phyloP scores from a whole-genome alignment of 805 yeast species.

The Dipodascus albidus region DNA sequence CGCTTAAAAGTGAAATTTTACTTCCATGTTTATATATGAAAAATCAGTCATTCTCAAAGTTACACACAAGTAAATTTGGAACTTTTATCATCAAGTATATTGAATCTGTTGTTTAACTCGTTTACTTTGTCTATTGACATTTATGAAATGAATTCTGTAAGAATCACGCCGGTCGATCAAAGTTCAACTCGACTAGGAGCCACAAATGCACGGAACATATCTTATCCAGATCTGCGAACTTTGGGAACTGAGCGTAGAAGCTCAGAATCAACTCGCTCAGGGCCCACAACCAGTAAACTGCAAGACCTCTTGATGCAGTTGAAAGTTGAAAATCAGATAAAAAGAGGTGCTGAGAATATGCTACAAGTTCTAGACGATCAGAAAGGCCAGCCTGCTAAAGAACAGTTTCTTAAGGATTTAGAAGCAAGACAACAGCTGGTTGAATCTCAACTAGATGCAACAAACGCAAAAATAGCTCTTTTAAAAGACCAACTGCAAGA shows the following conservation, averaged over 20 bases:
- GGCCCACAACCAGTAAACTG: conserved; percentile 7
- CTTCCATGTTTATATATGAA: no score
- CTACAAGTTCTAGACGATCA: conserved; percentile 21
- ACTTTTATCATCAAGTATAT: not conserved
- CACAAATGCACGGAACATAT: not conserved
- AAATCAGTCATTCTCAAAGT: not conserved
- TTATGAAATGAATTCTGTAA: not conserved
- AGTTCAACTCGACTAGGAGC: not conserved
- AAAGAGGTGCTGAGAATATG: conserved; percentile 28
- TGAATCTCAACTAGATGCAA: conserved; percentile 20
- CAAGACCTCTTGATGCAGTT: conserved; percentile 22
- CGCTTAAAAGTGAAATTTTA: no score
- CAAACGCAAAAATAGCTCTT: conserved; percentile 20
- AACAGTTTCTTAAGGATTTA: conserved; percentile 1
- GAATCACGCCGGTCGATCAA: not conserved
- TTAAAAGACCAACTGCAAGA: conserved; percentile 14
- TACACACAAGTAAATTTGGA: not conserved
- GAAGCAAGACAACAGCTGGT: conserved; percentile 13
- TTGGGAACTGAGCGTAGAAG: not conserved
- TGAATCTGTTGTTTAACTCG: no score
- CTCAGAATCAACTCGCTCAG: not conserved
- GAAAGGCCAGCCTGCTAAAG: conserved; percentile 14
- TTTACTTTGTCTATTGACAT: no score
- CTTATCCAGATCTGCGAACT: not conserved
- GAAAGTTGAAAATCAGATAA: conserved; percentile 26